These are phyloP conservation scores for Lentinula aciculospora DNA, from an alignment of 768 basidiomycete species.

Conservation along the genomic window DNA sequence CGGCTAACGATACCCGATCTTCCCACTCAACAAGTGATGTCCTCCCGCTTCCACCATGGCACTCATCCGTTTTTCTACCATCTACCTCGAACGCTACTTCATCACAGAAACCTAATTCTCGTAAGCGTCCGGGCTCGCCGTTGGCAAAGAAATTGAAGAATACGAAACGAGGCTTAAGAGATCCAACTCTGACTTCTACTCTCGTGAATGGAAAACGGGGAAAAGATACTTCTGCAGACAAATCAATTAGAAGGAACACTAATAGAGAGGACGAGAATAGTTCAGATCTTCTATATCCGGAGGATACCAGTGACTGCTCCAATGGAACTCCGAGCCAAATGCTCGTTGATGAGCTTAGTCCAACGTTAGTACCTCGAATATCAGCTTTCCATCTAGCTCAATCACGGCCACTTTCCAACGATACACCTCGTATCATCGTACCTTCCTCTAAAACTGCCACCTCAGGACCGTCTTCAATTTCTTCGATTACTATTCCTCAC, in stretches of 20 bases:
- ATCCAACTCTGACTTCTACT: neutral
- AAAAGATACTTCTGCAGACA: neutral
- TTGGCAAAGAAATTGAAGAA: neutral
- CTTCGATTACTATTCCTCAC: no score
- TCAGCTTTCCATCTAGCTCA: neutral
- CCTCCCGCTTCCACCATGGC: no score
- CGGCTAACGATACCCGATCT: neutral
- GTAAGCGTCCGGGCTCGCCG: neutral
- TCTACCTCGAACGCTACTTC: neutral
- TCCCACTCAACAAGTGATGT: neutral
- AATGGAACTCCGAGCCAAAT: no score
- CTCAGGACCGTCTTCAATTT: no score
- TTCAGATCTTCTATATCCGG: no score
- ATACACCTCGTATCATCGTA: no score
- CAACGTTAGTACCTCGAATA: neutral
- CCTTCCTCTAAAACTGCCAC: no score
- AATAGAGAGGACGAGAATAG: no score
- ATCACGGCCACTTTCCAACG: neutral
- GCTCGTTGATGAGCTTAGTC: no score
- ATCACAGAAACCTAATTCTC: neutral
- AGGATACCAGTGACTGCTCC: no score
- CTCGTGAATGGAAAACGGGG: neutral
- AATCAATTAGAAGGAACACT: neutral
- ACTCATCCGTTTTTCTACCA: no score
- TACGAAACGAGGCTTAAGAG: neutral